Conservation (phyloP, 140 eudicot species). For the Oenanthe javanica region DNA sequence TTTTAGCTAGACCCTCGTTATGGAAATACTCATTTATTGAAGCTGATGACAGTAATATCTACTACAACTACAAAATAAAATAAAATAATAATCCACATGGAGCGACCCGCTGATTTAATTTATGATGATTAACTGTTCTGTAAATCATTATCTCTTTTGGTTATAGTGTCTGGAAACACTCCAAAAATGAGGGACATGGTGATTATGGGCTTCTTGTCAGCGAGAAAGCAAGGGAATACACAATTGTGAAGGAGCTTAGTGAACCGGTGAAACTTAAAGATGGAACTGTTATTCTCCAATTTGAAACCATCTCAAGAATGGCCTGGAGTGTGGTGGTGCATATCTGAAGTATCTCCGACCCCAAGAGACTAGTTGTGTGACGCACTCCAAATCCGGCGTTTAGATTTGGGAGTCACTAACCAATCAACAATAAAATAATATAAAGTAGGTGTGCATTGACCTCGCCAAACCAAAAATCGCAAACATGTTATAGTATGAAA, state of each 20-base stretch:
- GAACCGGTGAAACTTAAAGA: slow-evolving; percentile 69
- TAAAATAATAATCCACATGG: too few relatives aligned
- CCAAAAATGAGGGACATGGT: slow-evolving; percentile 91
- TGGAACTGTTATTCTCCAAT: slow-evolving; percentile 59
- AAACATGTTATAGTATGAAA: too few relatives aligned
- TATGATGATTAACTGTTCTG: not conserved
- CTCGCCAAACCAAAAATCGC: too few relatives aligned
- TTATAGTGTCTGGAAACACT: slow-evolving; percentile 72
- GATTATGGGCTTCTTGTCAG: slow-evolving; percentile 93
- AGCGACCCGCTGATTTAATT: not conserved
- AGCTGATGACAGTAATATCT: too few relatives aligned
- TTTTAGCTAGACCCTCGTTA: too few relatives aligned
- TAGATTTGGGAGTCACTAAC: too few relatives aligned
- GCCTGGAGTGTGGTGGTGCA: slow-evolving; percentile 97
- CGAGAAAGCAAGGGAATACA: slow-evolving; percentile 73
- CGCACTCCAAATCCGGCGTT: too few relatives aligned
- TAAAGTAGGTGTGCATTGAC: too few relatives aligned
- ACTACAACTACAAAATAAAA: too few relatives aligned
- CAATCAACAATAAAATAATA: too few relatives aligned
- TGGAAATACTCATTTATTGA: too few relatives aligned
- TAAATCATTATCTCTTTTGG: not conserved
- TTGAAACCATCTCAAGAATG: slow-evolving; percentile 81
- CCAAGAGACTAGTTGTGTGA: slow-evolving; percentile 63
- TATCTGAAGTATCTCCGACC: slow-evolving; percentile 85
- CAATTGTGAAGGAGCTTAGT: slow-evolving; percentile 79